These are phyloP conservation scores for Diaporthe velutina DNA, from an alignment of 2,329 filamentous ascomycete species.

Conservation along the genomic window DNA sequence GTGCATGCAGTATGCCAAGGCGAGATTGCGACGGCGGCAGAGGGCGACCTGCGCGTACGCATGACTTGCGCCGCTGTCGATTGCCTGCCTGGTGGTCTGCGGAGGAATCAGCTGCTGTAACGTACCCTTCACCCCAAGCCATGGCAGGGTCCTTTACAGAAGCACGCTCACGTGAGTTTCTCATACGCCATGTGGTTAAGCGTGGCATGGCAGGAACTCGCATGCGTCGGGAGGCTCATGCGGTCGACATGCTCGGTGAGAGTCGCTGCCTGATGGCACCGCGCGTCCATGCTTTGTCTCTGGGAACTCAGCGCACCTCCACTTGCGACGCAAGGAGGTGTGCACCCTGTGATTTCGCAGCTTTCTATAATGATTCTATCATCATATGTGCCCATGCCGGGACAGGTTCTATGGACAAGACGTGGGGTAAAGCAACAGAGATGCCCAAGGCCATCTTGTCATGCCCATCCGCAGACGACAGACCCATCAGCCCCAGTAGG, in stretches of 20 bases:
- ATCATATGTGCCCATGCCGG: not conserved
- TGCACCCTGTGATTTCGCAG: not conserved
- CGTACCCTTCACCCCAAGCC: not conserved
- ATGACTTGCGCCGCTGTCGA: not conserved
- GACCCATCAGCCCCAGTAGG: not conserved
- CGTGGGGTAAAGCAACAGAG: not conserved
- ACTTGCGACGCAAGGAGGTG: not conserved
- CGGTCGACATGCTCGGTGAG: not conserved
- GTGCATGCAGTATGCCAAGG: not conserved
- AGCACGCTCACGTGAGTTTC: too few relatives aligned
- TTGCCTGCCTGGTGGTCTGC: not conserved
- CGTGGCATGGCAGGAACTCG: not conserved
- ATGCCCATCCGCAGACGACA: not conserved
- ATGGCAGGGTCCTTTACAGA: not conserved
- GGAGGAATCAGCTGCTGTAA: not conserved
- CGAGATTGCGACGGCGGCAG: slow-evolving; percentile 1
- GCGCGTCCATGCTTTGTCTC: not conserved
- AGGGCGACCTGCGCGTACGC: not conserved
- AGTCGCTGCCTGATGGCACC: not conserved
- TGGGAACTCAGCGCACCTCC: not conserved
- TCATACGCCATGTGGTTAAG: not conserved
- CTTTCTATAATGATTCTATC: slow-evolving; percentile 21
- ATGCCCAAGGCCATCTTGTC: not conserved
- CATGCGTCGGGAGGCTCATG: not conserved
- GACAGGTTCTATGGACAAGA: not conserved